Conservation (phyloP, 2,329 filamentous ascomycete genomes). For the Aspergillus proliferans region DNA sequence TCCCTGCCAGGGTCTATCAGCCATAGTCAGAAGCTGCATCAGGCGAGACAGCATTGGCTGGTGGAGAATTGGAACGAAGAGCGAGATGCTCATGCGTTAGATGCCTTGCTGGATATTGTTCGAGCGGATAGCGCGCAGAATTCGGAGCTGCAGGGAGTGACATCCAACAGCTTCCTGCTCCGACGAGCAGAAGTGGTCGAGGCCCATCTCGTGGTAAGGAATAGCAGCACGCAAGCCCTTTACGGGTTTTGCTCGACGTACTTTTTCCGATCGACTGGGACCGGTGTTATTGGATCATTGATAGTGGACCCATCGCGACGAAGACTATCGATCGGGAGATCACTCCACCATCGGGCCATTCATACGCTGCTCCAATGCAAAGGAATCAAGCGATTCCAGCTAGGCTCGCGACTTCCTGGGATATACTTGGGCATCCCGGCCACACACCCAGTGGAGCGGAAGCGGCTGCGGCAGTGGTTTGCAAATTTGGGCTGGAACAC, state of each 20-base stretch:
- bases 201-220: conserved; percentile 84
- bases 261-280: conserved; percentile 61
- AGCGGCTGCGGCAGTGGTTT: conserved; percentile 70
- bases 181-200: conserved; percentile 66
- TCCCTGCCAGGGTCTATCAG: conserved; percentile 65
- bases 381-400: conserved; percentile 70
- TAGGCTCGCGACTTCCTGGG: conserved; percentile 75
- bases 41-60: conserved; percentile 91
- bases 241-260: conserved; percentile 93
- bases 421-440: conserved; percentile 79
- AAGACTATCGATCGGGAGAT: conserved; percentile 84
- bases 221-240: conserved; percentile 82
- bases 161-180: conserved; percentile 69
- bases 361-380: conserved; percentile 65
- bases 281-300: conserved; percentile 75
- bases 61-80: conserved; percentile 82
- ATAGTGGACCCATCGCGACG: conserved; percentile 82
- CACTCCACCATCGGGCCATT: conserved; percentile 78
- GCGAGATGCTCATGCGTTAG: conserved; percentile 65
- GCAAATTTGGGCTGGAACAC: conserved; percentile 84
- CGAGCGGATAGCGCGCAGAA: conserved; percentile 57
- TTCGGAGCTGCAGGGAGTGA: conserved; percentile 63
- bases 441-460: conserved; percentile 55
- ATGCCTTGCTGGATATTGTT: conserved; percentile 66
- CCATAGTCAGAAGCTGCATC: conserved; percentile 78